Percentiles rank a stretch among this genome's conserved stretches.
These are phyloP conservation scores for Zymoseptoria tritici DNA, from an alignment of 2,329 filamentous ascomycete genomes.

Conservation along the genomic window DNA sequence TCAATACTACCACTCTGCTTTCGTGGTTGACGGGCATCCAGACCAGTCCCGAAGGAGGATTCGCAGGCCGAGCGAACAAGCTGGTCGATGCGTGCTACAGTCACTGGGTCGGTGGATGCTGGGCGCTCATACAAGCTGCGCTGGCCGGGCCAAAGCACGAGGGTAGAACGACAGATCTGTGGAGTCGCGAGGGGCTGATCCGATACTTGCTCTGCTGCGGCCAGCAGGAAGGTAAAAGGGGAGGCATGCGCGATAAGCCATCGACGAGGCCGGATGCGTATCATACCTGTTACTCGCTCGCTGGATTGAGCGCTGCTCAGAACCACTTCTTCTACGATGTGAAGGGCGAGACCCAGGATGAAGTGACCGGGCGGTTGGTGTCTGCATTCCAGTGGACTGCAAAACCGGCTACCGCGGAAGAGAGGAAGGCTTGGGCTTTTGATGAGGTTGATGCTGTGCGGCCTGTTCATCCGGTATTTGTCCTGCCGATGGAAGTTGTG, in stretches of 20 bases:
- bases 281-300: conserved; percentile 86
- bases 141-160: conserved; percentile 47
- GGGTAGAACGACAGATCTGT: conserved; percentile 43
- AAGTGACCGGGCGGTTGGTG: conserved; percentile 22
- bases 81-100: conserved; percentile 97
- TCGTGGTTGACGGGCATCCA: conserved; percentile 87
- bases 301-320: conserved; percentile 76
- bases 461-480: conserved; percentile 75
- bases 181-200: conserved; percentile 75
- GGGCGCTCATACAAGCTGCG: conserved; percentile 79
- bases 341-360: conserved; percentile 7
- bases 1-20: conserved; percentile 69
- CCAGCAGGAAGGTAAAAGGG: conserved; percentile 60
- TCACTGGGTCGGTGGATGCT: conserved; percentile 94
- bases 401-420: conserved; percentile 41
- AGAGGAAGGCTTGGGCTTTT: conserved; percentile 52
- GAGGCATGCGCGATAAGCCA: conserved; percentile 89
- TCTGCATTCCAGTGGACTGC: conserved; percentile 41
- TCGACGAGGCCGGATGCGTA: conserved; percentile 85
- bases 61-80: conserved; percentile 93
- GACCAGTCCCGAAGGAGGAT: conserved; percentile 83
- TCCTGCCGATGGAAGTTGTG: conserved; percentile 65
- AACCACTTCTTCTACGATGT: conserved; percentile 49
- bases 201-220: conserved; percentile 87
- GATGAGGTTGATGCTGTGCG: conserved; percentile 62